A percentile compares a stretch with the other conserved stretches of the same genome.
Evolutionary conservation across 1,284 basidiomycete genomes (phyloP).

Genomic region (Laetiporus sulphureus): DNA sequence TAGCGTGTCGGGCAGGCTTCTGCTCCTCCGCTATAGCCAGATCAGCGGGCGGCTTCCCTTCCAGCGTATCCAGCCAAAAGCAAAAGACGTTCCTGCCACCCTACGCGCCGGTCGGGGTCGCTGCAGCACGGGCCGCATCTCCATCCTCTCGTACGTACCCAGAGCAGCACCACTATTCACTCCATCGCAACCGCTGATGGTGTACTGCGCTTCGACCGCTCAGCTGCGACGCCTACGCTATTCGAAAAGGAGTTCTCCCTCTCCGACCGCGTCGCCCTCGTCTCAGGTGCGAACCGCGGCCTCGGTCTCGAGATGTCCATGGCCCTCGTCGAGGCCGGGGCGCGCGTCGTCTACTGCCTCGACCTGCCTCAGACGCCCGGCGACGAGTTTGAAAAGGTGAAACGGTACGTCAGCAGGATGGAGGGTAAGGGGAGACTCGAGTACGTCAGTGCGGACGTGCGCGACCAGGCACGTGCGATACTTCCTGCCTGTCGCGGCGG

Average conservation of each 20-base stretch:
- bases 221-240: constrained; percentile 25
- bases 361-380: constrained; percentile 65
- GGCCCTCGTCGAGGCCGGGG: constrained; percentile 71
- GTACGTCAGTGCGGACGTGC: constrained; percentile 62
- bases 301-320: constrained; percentile 81
- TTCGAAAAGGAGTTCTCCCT: constrained; percentile 72
- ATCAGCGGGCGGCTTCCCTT: no score
- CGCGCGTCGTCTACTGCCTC: constrained; percentile 69
- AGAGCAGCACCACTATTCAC: background rate
- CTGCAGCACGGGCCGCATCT: no score
- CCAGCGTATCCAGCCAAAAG: no score
- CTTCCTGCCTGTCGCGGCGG: constrained; percentile 24
- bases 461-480: constrained; percentile 55
- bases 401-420: constrained; percentile 43
- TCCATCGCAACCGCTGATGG: background rate
- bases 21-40: no score
- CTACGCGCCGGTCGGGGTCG: no score
- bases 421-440: constrained; percentile 42
- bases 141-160: background rate
- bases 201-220: background rate
- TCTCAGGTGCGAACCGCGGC: constrained; percentile 77
- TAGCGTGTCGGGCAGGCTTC: no score
- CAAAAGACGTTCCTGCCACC: no score
- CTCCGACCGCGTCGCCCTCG: constrained; percentile 63
- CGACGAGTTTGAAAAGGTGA: constrained; percentile 57